Base-by-base conservation (phyloP, 257 asterid species). In the Salvia splendens region DNA sequence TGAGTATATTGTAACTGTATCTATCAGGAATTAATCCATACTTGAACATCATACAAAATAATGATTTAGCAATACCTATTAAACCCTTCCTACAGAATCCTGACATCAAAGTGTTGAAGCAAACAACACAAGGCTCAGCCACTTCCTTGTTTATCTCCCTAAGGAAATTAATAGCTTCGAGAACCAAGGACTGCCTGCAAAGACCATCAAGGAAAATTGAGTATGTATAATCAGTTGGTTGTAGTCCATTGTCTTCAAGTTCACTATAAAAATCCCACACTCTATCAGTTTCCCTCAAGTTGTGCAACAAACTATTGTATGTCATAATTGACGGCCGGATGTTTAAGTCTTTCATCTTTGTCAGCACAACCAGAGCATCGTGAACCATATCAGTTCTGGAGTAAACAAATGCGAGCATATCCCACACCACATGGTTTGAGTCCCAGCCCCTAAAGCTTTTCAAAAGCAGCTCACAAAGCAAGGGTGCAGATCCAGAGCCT, bases 401-500 rank as follows among this genome's bases (percentile, higher is more conserved):
- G 75, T 79, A 92, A 61, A 80, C 81, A 80, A 85, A 83, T 69
- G 85, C 84, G 75, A 92, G 75, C 76, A 80, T 76, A 77, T 92
- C 92, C 98, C 92, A 89, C 55, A 89, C 89, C 68, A 73, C 33
- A 66, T 71, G 73, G 69, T 66, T 77, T 32, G 85, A 78, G 51
- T 72, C 82, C 86, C 86, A 77, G 63, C 66, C 72, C 66, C 41
- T 72, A 77, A 84, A 87, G 82, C 61, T 74, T 71, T 64, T 61
- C 55, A 12, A 78, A 75, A 92, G 96, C 73, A 87, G 71, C 74
- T 87, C 85, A 74, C 91, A 84, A 7, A 83, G 78, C 57, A 80
- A 72, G 50, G 83, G 72, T n/a, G 96, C 90, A 40, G 98, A 87
- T 71, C 86, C 96, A 69, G 80, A 75, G 78, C 96, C 98, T 92